Evolutionary conservation across 2,329 filamentous ascomycete genomes (phyloP), one percentile per base, ranked within the genome.

Genomic region (Harringtonia aguacate): DNA sequence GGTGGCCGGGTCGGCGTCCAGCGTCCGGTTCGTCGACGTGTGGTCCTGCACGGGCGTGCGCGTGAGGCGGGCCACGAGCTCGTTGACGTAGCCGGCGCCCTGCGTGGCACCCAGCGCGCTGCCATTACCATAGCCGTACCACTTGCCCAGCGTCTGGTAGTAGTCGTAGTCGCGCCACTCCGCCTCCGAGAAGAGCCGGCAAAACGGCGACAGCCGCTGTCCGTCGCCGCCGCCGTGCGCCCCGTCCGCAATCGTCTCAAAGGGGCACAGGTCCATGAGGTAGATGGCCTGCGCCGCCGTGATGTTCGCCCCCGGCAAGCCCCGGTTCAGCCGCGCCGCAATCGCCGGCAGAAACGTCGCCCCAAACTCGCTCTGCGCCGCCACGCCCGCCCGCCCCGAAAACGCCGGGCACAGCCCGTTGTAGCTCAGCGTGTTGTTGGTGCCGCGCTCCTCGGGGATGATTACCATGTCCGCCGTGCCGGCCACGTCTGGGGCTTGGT

Each of bases 251-350:
- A 94, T 78, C 0, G 86, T 90, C 52, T 83, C 74, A 63, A 87
- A 95, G 0, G 89, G 81, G 56, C 89, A 95, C 48, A 95, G 69
- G 54, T 95, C 87, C 87, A 95, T 95, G 29, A 95, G 59, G 46
- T 73, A 75, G 45, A 88, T 67, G 1, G 79, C 76, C 29, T 90
- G 79, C 1, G 65, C 56, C 13, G 69, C 57, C 3, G 73, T 75
- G 35, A 95, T 60, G 48, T 83, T 77, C 6, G 75, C 79, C 3
- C 84, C 83, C 0, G 72, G 72, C 1, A 95, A 68, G 48, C 81
- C 75, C 14, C 64, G 54, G 56, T 89, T 87, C 34, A 95, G 62
- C 8, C 86, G 77, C 3, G 69, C 61, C n/a, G 73, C 72, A 50
- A 95, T 85, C 0, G 76, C 62, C 0, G 78, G 75, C 1, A 78